Percentiles rank a stretch among this genome's conserved stretches.
phyloP scores from a whole-genome alignment of 208 protist genomes.

The Acanthamoeba comandoni region DNA sequence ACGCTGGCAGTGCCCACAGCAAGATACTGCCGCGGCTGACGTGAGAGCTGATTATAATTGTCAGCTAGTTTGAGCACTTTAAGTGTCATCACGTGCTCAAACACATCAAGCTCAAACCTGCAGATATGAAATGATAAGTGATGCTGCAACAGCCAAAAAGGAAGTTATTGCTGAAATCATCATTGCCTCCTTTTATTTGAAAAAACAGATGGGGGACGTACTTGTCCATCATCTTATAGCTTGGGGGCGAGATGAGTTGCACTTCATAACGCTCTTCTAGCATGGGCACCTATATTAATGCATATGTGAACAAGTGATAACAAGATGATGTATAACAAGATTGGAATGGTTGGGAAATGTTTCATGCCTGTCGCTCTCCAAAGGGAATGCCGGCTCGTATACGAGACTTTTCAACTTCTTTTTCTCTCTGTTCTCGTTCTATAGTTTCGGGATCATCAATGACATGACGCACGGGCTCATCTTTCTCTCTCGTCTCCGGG shows the following conservation, averaged over 20 bases:
- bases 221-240: slow-evolving; percentile 32
- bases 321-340: too few species aligned
- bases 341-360: too few species aligned
- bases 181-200: not conserved
- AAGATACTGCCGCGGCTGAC: slow-evolving; percentile 26
- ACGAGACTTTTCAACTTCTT: slow-evolving; percentile 38
- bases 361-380: too few species aligned
- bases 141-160: not conserved
- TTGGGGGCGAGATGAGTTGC: slow-evolving; percentile 53
- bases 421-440: slow-evolving; percentile 46
- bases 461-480: too few species aligned
- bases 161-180: not conserved
- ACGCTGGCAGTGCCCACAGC: slow-evolving; percentile 47
- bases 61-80: slow-evolving; percentile 50
- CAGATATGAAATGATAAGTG: not conserved
- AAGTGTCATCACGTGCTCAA: slow-evolving; percentile 43
- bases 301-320: too few species aligned
- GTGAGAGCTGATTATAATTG: slow-evolving; percentile 52
- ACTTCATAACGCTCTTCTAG: slow-evolving; percentile 54
- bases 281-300: not conserved
- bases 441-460: not conserved
- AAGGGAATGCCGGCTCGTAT: too few species aligned
- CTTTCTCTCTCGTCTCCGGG: too few species aligned
- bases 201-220: slow-evolving; percentile 26
- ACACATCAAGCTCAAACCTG: slow-evolving; percentile 5